Base-by-base conservation (phyloP, 2,329 filamentous ascomycete genomes). In the Elsinoe australis region DNA sequence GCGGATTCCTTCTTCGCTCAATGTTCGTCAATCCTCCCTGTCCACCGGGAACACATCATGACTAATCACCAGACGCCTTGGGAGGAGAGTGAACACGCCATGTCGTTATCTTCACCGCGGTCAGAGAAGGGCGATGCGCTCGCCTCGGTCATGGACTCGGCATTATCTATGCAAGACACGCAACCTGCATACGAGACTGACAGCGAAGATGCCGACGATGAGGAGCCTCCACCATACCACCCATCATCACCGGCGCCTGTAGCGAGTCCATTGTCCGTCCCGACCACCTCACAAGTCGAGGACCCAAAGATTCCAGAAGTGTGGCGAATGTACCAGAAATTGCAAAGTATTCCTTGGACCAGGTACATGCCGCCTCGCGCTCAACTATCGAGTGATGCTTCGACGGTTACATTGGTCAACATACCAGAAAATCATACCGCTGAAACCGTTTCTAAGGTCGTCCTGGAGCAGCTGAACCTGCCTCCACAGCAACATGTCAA, bases 331-430 rank as follows among this genome's bases (percentile, higher is more conserved):
- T 44, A 44, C 15, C 22, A 44, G n/a, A 44, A 44, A 26, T 15
- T 44, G 2, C 39, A 44, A 18, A 9, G 26, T 29, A 14, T 44
- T 31, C 39, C 39, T 8, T 44, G 39, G 39, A 31, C 21, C 9
- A 26, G 26, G 3, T 44, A 44, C 22, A 44, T 44, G 39, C 39
- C 39, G 5, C 39, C 39, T 4, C 19, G 22, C 6, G 39, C 39
- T 5, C 39, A 44, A 14, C 39, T 44, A 5, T 44, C 39, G 3
- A 7, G 22, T 14, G 39, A 44, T 31, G 26, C 39, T 14, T 44
- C 39, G 15, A 44, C 39, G n/a, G 39, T 44, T 3, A 44, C 39
- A 7, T 29, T 44, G 12, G 39, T 44, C 7, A 26, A 44, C 39
- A 19, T 44, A 5, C 39, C 39, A 7, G 8, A 29, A 12, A 15